Base-by-base conservation (phyloP, 139 green algal genomes). In the Coccomyxa sp. region DNA sequence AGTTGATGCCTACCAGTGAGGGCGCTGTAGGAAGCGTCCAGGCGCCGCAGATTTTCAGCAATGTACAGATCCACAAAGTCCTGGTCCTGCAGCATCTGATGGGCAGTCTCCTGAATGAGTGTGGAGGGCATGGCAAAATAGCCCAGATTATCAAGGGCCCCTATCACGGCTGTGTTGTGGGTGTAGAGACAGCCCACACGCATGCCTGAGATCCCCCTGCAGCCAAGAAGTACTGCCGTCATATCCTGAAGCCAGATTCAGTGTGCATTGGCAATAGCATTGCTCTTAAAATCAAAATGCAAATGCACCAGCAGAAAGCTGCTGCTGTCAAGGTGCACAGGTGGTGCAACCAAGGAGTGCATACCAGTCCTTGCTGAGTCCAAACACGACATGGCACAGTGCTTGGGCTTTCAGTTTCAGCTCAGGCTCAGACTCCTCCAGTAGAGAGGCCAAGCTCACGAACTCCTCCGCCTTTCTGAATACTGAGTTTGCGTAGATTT, bases 401-500 rank as follows among this genome's bases (percentile, higher is more conserved):
- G 78, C 15, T 18, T 27, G 74, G 58, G 28, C 16, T 58, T 76
- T 13, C 45, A 15, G 75, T 31, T 21, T 13, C 30, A 21, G 75
- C 60, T 79, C 21, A 38, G 67, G 76, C 30, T 76, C 23, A 30
- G 74, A 58, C 28, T 85, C 76, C 66, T 87, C 81, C 75, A 89
- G 83, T 58, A 87, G 31, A 45, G 86, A 51, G 38, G 88, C 89
- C 23, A 84, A 84, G 79, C 83, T 90, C 27, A 89, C 83, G 74
- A 90, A 88, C 4, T 82, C 17, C 57, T 45, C 58, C 0, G 81
- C 76, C 28, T 89, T 51, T 51, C 38, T 83, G 77, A 89, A 94
- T 14, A 96, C 84, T 11, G 86, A 91, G 51, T 91, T 88, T 25
- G 88, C 93, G 85, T 96, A 96, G 66, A 96, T 91, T 85, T 96